Evolutionary conservation across 225 moss, liverwort and hornwort genomes (phyloP).

Genomic region (Rhytidiadelphus loreus): DNA sequence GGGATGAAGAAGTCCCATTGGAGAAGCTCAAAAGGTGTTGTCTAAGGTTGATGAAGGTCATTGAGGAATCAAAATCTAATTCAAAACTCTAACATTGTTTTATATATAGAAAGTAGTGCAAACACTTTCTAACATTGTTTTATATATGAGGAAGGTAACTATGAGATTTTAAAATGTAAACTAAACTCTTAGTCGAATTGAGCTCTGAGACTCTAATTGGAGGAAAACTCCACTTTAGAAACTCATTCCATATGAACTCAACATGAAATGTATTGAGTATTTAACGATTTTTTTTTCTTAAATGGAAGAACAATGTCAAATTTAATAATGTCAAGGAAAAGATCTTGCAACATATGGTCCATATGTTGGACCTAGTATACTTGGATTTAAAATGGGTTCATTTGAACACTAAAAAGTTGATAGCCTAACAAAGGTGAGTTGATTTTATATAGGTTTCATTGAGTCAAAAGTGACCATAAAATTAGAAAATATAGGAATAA

Average conservation of each 20-base stretch:
- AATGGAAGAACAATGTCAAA: no score
- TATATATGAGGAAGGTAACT: background rate
- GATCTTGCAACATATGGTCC: background rate
- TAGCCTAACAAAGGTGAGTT: background rate
- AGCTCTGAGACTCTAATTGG: fast-evolving
- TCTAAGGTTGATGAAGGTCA: background rate
- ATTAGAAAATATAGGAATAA: background rate
- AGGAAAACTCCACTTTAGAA: background rate
- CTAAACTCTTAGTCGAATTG: background rate
- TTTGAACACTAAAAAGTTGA: background rate
- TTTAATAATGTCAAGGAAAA: background rate
- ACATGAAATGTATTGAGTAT: background rate
- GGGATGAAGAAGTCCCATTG: fast-evolving
- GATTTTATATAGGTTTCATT: background rate
- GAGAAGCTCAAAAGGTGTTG: background rate
- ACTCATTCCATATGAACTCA: background rate
- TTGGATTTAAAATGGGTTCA: background rate
- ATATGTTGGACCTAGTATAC: background rate
- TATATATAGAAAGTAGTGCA: no score
- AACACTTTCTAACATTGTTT: no score
- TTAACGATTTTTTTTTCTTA: fast-evolving
- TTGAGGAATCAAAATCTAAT: background rate
- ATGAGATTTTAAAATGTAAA: background rate
- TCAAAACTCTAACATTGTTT: no score
- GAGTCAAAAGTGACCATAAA: background rate